Evolutionary conservation across 805 yeast species (phyloP), one percentile per base, ranked within the genome.

Genomic region (Pichia rugopelliculosa): DNA sequence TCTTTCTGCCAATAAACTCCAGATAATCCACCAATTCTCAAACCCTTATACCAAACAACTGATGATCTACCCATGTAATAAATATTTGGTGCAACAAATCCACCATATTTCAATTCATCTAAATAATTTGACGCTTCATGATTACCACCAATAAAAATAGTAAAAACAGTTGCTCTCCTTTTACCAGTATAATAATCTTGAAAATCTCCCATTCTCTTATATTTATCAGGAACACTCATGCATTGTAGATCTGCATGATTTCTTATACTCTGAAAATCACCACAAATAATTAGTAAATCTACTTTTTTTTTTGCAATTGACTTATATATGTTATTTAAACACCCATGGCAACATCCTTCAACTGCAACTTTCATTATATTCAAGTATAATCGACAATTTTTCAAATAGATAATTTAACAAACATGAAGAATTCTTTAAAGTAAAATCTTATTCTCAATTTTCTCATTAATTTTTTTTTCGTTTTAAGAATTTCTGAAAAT

Each of bases 301-400:
- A 80, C 74, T 25, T 41, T 42, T 3, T 69, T 55, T 5, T 44
- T 41, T 2, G 49, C 48, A 21, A 55, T 50, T 5, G 43, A 52
- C 39, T 56, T 42, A 58, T 87, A 88, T 2, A 89, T 82, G 15
- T 59, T 55, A 52, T 79, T 67, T 36, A 90, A 72, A 45, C 78
- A 82, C 2, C 97, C 96, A 64, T 90, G 97, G 54, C 95, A 80
- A 59, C 97, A 90, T 10, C 97, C 97, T 59, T 86, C 89, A 0
- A 89, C 73, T 6, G 95, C 96, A 15, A 89, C 57, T 41, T 47
- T 58, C 55, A 62, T 53, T 24, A 8, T 9, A 7, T 27, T 9
- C n/a, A 3, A 4, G 8, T 10, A 10, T 9, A 26, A 26, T 26
- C 12, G 12, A 10, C 27, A 10, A 30, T 30, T 6, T n/a, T 30